phyloP scores from a whole-genome alignment of 163 green algal species.

The Scenedesmus sp. region DNA sequence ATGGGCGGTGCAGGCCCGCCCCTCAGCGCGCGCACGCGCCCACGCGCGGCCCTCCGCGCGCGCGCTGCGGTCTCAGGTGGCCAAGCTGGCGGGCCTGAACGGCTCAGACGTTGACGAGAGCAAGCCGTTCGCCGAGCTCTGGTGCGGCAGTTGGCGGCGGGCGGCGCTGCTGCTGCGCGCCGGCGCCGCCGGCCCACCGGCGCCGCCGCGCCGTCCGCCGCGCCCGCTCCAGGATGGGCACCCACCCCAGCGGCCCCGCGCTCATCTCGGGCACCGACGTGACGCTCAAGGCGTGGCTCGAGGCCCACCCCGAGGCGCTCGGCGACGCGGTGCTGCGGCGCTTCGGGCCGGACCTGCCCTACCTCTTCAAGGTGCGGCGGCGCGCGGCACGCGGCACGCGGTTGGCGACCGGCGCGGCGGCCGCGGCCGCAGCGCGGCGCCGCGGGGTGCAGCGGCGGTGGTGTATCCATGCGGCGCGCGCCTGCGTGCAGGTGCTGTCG shows the following conservation, averaged over 20 bases:
- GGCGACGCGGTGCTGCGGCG: constrained; percentile 62
- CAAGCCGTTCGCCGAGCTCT: constrained; percentile 96
- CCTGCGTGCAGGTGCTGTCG: constrained; percentile 82
- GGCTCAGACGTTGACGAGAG: constrained; percentile 67
- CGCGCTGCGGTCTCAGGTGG: constrained; percentile 68
- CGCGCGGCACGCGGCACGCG: too few relatives aligned
- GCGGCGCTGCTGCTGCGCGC: constrained; percentile 52
- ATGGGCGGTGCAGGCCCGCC: too few relatives aligned
- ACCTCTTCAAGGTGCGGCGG: constrained; percentile 93
- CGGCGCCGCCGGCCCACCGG: constrained; percentile 24
- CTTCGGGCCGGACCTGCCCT: constrained; percentile 88
- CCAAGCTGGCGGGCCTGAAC: constrained; percentile 67
- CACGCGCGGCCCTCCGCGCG: neutral
- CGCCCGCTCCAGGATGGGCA: constrained; percentile 98
- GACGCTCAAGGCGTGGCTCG: constrained; percentile 71
- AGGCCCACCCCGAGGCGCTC: constrained; percentile 73
- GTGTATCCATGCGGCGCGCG: neutral
- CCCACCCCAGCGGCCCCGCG: constrained; percentile 90
- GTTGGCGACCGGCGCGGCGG: too few relatives aligned
- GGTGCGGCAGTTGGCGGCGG: constrained; percentile 61
- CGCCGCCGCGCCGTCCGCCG: too few relatives aligned
- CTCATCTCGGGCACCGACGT: constrained; percentile 57
- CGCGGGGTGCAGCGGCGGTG: too few relatives aligned
- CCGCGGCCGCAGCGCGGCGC: too few relatives aligned
- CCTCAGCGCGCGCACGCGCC: neutral